These are phyloP conservation scores for Luffa aegyptiaca DNA, from an alignment of 306 rosid genomes.

Conservation along the genomic window DNA sequence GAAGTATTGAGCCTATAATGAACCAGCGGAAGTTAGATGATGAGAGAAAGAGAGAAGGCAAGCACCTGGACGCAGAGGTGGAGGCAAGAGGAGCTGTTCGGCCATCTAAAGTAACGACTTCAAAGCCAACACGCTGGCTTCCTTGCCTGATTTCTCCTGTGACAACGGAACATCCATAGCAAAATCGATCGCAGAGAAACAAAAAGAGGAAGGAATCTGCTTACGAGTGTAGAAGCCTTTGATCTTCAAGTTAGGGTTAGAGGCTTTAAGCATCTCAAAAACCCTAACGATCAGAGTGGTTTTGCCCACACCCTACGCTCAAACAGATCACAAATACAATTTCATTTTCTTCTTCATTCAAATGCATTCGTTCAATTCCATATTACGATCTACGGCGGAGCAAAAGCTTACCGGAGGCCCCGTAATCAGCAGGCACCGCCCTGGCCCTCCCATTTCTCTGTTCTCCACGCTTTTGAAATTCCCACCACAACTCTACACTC, in stretches of 20 bases:
- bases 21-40: background rate
- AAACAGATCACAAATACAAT: background rate
- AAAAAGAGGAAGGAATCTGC: slow-evolving; percentile 7
- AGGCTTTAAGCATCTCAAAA: slow-evolving; percentile 44
- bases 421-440: slow-evolving; percentile 58
- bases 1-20: background rate
- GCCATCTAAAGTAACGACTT: slow-evolving; percentile 71
- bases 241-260: slow-evolving; percentile 48
- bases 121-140: slow-evolving; percentile 57
- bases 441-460: slow-evolving; percentile 21
- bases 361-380: background rate
- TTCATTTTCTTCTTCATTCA: background rate
- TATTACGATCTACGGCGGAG: background rate
- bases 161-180: background rate
- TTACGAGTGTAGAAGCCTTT: slow-evolving; percentile 77
- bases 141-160: slow-evolving; percentile 62
- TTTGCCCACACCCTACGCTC: slow-evolving; percentile 68
- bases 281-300: slow-evolving; percentile 51
- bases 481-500: background rate
- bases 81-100: slow-evolving; percentile 65
- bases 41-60: background rate
- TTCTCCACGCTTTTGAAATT: background rate
- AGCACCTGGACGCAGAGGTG: slow-evolving; percentile 40
- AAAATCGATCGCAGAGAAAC: background rate
- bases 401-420: slow-evolving; percentile 48